Conservation (phyloP, 495 filamentous ascomycete species). For the Aspergillus incahuasiensis region DNA sequence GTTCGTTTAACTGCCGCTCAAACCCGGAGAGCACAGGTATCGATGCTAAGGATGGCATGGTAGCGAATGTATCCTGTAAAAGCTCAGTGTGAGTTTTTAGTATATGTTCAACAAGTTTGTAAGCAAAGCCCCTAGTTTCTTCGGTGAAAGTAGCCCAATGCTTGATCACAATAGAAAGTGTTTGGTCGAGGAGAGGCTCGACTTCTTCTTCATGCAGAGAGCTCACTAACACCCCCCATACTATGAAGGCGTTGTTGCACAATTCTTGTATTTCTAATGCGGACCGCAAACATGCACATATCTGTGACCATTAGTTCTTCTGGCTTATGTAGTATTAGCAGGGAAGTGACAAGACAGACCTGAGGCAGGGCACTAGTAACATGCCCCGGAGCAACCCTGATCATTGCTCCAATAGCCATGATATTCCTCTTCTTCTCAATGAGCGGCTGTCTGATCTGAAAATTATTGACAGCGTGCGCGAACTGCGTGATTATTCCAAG, state of each 20-base stretch:
- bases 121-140: constrained; percentile 51
- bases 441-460: constrained; percentile 49
- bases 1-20: constrained; percentile 54
- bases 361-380: constrained; percentile 79
- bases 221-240: constrained; percentile 75
- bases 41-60: constrained; percentile 72
- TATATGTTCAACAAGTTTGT: constrained; percentile 59
- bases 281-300: constrained; percentile 82
- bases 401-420: constrained; percentile 82
- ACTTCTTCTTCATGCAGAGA: constrained; percentile 73
- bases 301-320: constrained; percentile 40
- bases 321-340: not conserved
- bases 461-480: constrained; percentile 74
- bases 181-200: constrained; percentile 74
- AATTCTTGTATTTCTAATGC: constrained; percentile 70
- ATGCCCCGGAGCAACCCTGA: constrained; percentile 63
- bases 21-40: constrained; percentile 64
- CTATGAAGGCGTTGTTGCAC: constrained; percentile 69
- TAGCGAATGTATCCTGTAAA: constrained; percentile 60
- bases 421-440: constrained; percentile 72
- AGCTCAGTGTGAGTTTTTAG: constrained; percentile 54
- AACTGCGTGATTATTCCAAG: constrained; percentile 85
- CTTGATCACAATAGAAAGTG: constrained; percentile 76
- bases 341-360: constrained; percentile 38
- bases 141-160: constrained; percentile 69